phyloP scores from a whole-genome alignment of 2,329 filamentous ascomycete genomes.

The Leptographium wingfieldii region DNA sequence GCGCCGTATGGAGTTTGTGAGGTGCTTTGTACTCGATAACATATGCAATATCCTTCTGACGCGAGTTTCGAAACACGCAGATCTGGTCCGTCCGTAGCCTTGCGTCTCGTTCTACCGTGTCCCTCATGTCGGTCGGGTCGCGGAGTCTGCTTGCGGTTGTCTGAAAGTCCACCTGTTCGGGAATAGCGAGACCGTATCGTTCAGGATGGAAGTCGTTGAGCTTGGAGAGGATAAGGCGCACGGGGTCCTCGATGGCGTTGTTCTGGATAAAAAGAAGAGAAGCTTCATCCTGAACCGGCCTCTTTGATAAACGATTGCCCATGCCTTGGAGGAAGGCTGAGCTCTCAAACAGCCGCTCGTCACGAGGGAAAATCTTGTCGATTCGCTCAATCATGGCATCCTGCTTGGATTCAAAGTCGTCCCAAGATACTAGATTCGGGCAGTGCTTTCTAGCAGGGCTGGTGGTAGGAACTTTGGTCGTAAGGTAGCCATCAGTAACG shows the following conservation, averaged over 20 bases:
- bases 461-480: slow-evolving; percentile 17
- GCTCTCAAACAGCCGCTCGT: slow-evolving; percentile 17
- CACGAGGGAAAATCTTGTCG: slow-evolving; percentile 12
- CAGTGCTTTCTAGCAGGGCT: slow-evolving; percentile 19
- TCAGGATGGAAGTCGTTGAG: neutral
- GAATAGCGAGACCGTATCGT: slow-evolving; percentile 11
- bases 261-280: slow-evolving; percentile 14
- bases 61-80: slow-evolving; percentile 14
- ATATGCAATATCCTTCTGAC: slow-evolving; percentile 15
- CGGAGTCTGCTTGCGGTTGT: slow-evolving; percentile 2
- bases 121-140: neutral
- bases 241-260: slow-evolving; percentile 5
- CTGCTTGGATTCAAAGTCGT: slow-evolving; percentile 16
- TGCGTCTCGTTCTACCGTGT: slow-evolving; percentile 2
- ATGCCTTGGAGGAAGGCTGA: slow-evolving; percentile 13
- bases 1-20: slow-evolving; percentile 28
- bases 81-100: slow-evolving; percentile 22
- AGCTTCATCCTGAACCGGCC: slow-evolving; percentile 14
- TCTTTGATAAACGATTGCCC: slow-evolving; percentile 12
- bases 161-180: slow-evolving; percentile 18
- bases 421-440: slow-evolving; percentile 18
- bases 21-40: slow-evolving; percentile 34
- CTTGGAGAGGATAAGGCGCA: slow-evolving; percentile 2
- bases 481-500: slow-evolving; percentile 15
- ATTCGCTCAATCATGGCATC: slow-evolving; percentile 13